Evolutionary conservation across 2,329 filamentous ascomycete species (phyloP), one percentile per base, ranked within the genome.

Genomic region (Rachicladosporium sp.): DNA sequence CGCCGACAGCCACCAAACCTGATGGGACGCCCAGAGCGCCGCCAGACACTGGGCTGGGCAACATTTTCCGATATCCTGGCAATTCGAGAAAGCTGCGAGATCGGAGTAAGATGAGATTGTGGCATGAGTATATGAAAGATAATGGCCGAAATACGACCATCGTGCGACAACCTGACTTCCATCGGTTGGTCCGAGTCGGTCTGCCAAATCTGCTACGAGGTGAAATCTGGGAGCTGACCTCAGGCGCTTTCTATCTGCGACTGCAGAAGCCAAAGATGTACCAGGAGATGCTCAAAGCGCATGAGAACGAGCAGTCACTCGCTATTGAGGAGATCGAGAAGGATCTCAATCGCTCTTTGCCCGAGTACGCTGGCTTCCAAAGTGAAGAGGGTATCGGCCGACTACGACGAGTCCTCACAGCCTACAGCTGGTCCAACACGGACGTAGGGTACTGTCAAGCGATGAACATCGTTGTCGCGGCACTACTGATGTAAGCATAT

Each of bases 281-380:
- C 55, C 67, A 73, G 33, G 85, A 98, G 42, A 96, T 88, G 0
- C 67, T 98, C 33, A 69, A 75, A 37, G 89, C 91, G 56, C 88
- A 81, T 51, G 76, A 81, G 5, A 91, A 91, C 6, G 76, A 81
- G 55, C 84, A 93, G 49, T 96, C 89, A 8, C 72, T 98, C 44
- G 91, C 91, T 33, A 96, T 96, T 51, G 91, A 98, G 58, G 91
- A 98, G 68, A 98, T 98, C 48, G 91, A 98, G 58, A 98, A 98
- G 62, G 91, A 98, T 57, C 66, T 98, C 36, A 98, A 98, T 61
- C 78, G 91, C 49, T 95, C 88, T 69, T 66, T 98, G 49, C 91
- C 91, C 1, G 91, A 98, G 62, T 98, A 98, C 59, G 86, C 91
- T 11, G 91, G 91, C 1, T 98, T 95, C 56, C 91, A 98, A 63